Evolutionary conservation across 257 asterid genomes (phyloP).

Genomic region (Nicotiana knightiana): DNA sequence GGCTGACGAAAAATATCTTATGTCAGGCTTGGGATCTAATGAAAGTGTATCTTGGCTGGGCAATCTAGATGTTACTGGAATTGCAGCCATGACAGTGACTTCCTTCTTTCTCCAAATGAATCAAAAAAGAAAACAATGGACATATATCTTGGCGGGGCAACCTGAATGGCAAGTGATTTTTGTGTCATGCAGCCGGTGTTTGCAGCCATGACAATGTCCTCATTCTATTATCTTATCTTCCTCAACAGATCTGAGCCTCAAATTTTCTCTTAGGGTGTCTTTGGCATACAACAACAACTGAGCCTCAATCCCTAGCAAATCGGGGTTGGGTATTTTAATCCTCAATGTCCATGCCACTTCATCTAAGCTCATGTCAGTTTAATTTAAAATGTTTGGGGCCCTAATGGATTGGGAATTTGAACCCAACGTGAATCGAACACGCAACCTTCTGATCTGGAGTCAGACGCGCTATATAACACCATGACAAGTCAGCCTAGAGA

Average conservation of each 20-base stretch:
- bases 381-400: not conserved
- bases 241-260: no score
- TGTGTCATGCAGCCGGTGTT: not conserved
- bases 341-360: not conserved
- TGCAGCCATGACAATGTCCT: not conserved
- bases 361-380: no score
- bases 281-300: not conserved
- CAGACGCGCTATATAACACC: slow-evolving; percentile 47
- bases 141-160: no score
- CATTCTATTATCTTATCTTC: no score
- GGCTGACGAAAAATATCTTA: not conserved
- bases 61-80: not conserved
- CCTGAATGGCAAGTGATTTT: no score
- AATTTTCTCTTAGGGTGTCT: not conserved
- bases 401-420: not conserved
- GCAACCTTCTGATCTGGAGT: slow-evolving; percentile 98
- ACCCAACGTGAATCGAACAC: not conserved
- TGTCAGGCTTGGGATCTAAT: not conserved
- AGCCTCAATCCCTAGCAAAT: no score
- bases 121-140: no score
- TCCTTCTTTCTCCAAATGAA: not conserved
- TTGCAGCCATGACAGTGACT: slow-evolving; percentile 25
- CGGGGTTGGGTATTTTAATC: not conserved
- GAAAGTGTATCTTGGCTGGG: not conserved
- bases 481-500: not conserved